Conservation (phyloP, 768 basidiomycete species). For the Mrakia frigida region DNA sequence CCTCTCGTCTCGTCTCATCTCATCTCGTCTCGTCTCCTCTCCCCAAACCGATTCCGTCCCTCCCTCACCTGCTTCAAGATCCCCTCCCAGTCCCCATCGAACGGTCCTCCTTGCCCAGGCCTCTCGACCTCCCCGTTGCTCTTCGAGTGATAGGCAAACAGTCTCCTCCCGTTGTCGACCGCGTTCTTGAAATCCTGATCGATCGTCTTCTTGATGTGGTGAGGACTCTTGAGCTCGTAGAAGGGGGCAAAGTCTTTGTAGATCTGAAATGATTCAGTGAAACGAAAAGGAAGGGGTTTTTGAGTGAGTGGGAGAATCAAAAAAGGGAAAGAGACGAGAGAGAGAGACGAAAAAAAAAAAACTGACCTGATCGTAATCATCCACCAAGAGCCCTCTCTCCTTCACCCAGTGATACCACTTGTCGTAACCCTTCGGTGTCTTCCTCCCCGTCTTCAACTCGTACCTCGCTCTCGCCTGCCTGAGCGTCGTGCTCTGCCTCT, state of each 20-base stretch:
- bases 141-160: not conserved
- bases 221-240: conserved; percentile 10
- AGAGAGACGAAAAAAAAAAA: not conserved
- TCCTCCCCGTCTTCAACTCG: conserved; percentile 23
- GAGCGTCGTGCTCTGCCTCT: conserved; percentile 14
- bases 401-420: conserved; percentile 15
- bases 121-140: not conserved
- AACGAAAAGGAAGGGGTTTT: not conserved
- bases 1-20: not conserved
- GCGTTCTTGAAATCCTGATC: not conserved
- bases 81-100: not conserved
- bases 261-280: not conserved
- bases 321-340: not conserved
- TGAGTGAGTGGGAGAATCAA: not conserved
- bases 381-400: conserved; percentile 12
- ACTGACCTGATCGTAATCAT: conserved; percentile 25
- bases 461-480: conserved; percentile 14
- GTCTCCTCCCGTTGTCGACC: not conserved
- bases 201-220: conserved; percentile 13
- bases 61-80: not conserved
- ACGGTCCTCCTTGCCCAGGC: not conserved
- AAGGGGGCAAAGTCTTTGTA: conserved; percentile 21
- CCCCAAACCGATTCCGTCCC: no score
- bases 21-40: not conserved
- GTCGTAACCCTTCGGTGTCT: conserved; percentile 8